A percentile compares a stretch with the other conserved stretches of the same genome.
Evolutionary conservation across 1,284 basidiomycete species (phyloP).

Genomic region (Xerocomus minutiporus): DNA sequence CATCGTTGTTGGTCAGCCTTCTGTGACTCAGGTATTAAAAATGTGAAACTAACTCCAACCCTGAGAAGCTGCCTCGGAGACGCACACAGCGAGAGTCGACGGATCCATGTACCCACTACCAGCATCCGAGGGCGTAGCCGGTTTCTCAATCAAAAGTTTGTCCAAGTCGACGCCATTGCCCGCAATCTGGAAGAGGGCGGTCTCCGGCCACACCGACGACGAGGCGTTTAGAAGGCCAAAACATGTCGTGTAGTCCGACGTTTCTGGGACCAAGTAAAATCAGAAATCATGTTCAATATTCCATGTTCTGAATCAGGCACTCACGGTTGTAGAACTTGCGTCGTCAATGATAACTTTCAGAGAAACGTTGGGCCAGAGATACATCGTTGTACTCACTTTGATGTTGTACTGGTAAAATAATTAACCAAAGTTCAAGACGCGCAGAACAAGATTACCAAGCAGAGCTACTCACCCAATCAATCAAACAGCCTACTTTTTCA

Average conservation of each 20-base stretch:
- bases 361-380: background rate
- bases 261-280: constrained; percentile 34
- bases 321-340: constrained; percentile 61
- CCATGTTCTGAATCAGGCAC: constrained; percentile 10
- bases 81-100: constrained; percentile 1
- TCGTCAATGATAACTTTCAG: constrained; percentile 2
- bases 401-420: constrained; percentile 38
- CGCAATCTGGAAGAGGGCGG: constrained; percentile 57
- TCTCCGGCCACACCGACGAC: constrained; percentile 38
- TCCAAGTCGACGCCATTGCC: constrained; percentile 50
- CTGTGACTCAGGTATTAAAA: background rate
- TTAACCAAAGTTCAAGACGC: background rate
- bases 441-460: background rate
- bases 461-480: constrained; percentile 43
- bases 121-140: constrained; percentile 48
- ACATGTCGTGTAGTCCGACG: constrained; percentile 44
- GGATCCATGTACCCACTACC: constrained; percentile 31
- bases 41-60: constrained; percentile 6
- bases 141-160: constrained; percentile 63
- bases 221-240: constrained; percentile 39
- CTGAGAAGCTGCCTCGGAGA: constrained; percentile 2
- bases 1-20: constrained; percentile 4
- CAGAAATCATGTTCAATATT: background rate
- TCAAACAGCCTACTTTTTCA: constrained; percentile 51
- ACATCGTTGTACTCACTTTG: constrained; percentile 31